Conservation (phyloP, 805 yeast genomes). For the Kazachstania bromeliacearum region DNA sequence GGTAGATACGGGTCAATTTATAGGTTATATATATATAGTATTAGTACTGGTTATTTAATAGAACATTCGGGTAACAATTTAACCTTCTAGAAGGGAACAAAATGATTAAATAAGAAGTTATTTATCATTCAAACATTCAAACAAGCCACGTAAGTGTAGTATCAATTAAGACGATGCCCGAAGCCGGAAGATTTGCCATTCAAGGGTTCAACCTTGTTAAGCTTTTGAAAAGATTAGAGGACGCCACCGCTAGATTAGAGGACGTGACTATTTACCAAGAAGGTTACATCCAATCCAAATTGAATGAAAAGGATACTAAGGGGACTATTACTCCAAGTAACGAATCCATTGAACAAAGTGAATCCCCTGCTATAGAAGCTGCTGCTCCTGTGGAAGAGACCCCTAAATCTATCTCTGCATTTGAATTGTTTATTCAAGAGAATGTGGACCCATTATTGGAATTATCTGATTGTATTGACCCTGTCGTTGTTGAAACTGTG, state of each 20-base stretch:
- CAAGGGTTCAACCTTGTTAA: conserved; percentile 87
- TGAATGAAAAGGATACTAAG: conserved; percentile 9
- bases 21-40: too few species aligned
- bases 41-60: too few species aligned
- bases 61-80: too few species aligned
- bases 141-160: too few species aligned
- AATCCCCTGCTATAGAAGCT: conserved; percentile 12
- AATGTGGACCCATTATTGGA: conserved; percentile 50
- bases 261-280: conserved; percentile 78
- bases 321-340: conserved; percentile 1
- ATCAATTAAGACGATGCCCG: too few species aligned
- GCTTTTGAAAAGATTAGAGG: conserved; percentile 72
- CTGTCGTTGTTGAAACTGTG: conserved; percentile 40
- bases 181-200: conserved; percentile 23
- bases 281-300: conserved; percentile 35
- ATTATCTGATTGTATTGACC: conserved; percentile 34
- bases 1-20: too few species aligned
- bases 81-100: too few species aligned
- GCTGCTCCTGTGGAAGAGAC: conserved; percentile 11
- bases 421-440: conserved; percentile 43
- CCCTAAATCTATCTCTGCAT: conserved; percentile 41
- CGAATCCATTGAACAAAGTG: not conserved
- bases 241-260: conserved; percentile 87
- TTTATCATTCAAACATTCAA: too few species aligned
- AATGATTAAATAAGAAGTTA: too few species aligned